phyloP scores from a whole-genome alignment of 2,329 filamentous ascomycete species.

The Cladophialophora psammophila region DNA sequence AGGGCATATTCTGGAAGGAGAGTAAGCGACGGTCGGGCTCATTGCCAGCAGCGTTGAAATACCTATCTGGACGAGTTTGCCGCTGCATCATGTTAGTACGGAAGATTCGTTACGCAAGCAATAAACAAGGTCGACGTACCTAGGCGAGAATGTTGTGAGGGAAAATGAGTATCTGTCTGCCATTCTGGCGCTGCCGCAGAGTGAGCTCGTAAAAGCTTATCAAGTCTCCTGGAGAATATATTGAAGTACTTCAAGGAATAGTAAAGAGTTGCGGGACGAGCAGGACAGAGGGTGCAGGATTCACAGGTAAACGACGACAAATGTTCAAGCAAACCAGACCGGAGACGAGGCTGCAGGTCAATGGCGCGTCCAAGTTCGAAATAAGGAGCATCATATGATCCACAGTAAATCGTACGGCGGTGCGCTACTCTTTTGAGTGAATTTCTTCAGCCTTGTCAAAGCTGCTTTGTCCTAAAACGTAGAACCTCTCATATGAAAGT shows the following conservation, averaged over 20 bases:
- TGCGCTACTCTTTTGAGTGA: background rate
- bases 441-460: background rate
- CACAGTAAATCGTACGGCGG: background rate
- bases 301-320: background rate
- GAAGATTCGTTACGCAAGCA: slow-evolving; percentile 15
- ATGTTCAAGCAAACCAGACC: background rate
- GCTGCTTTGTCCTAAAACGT: background rate
- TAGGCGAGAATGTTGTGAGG: slow-evolving; percentile 98
- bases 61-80: slow-evolving; percentile 99
- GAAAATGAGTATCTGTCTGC: slow-evolving; percentile 99
- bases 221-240: background rate
- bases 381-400: background rate
- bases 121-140: slow-evolving; percentile 66
- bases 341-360: slow-evolving; percentile 27
- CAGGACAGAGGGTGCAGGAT: background rate
- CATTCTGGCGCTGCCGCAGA: slow-evolving; percentile 62
- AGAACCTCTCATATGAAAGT: too few relatives aligned
- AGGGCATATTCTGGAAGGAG: slow-evolving; percentile 85
- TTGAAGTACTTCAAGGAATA: background rate
- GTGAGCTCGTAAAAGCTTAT: background rate
- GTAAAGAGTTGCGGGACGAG: background rate
- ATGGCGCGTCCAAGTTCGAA: slow-evolving; percentile 25
- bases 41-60: slow-evolving; percentile 42
- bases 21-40: slow-evolving; percentile 31
- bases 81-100: slow-evolving; percentile 67